Evolutionary conservation across 2,329 filamentous ascomycete genomes (phyloP).

Genomic region (Dryadomyces quercus-mongolicae): DNA sequence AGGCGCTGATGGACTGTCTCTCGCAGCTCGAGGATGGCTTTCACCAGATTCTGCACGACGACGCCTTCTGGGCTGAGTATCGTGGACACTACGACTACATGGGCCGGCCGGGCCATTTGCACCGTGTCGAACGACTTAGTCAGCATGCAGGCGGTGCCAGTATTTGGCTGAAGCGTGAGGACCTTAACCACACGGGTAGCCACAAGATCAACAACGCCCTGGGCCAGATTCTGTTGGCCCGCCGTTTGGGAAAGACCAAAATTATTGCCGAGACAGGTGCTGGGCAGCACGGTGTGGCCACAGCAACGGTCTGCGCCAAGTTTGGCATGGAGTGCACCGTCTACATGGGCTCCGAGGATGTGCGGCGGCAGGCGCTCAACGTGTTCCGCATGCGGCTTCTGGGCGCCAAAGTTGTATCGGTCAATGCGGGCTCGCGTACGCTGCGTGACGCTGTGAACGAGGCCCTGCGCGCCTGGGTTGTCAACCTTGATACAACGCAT

Average conservation of each 20-base stretch:
- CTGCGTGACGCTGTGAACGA: slow-evolving; percentile 89
- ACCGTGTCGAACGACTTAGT: slow-evolving; percentile 78
- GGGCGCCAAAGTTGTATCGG: slow-evolving; percentile 82
- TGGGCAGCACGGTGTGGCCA: slow-evolving; percentile 95
- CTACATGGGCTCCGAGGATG: slow-evolving; percentile 97
- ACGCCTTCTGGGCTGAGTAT: slow-evolving; percentile 94
- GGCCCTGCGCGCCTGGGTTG: slow-evolving; percentile 87
- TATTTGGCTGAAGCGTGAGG: slow-evolving; percentile 96
- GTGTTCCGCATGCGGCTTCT: slow-evolving; percentile 98
- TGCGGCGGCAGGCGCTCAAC: slow-evolving; percentile 89
- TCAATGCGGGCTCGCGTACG: slow-evolving; percentile 78
- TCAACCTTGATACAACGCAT: slow-evolving; percentile 84
- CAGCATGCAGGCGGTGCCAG: slow-evolving; percentile 83
- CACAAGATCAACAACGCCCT: slow-evolving; percentile 99
- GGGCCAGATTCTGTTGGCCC: slow-evolving; percentile 80
- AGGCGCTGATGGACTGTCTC: slow-evolving; percentile 95
- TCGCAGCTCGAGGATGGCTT: slow-evolving; percentile 85
- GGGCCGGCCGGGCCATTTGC: slow-evolving; percentile 84
- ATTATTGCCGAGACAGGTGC: slow-evolving; percentile 98
- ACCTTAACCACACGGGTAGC: slow-evolving; percentile 92
- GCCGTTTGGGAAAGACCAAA: slow-evolving; percentile 80
- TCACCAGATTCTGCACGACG: slow-evolving; percentile 73
- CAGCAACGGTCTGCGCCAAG: slow-evolving; percentile 93
- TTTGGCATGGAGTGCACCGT: slow-evolving; percentile 97
- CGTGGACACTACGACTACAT: slow-evolving; percentile 95